These are phyloP conservation scores for Ochetophila trinervis DNA, from an alignment of 306 rosid species.

Conservation along the genomic window DNA sequence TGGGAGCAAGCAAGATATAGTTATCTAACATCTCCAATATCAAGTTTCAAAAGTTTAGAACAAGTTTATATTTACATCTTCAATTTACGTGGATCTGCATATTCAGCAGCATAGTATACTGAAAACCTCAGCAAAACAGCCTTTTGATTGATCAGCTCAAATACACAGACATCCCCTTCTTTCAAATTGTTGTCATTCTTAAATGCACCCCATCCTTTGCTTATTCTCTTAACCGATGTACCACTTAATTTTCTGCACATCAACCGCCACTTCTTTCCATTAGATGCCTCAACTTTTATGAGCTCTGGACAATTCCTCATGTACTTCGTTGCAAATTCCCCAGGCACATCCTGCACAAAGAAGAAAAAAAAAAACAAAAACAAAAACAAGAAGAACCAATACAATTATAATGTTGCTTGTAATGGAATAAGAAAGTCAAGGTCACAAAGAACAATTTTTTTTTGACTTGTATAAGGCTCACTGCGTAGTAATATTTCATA, in stretches of 20 bases:
- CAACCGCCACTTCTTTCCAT: slow-evolving; percentile 19
- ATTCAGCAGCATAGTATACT: background rate
- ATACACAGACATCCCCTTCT: background rate
- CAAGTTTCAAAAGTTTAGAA: background rate
- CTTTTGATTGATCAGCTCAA: slow-evolving; percentile 4
- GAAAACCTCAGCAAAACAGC: background rate
- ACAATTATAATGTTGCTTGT: too few relatives aligned
- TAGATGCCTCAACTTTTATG: slow-evolving; percentile 17
- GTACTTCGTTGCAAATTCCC: slow-evolving; percentile 20
- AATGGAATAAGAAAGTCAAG: background rate
- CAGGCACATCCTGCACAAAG: slow-evolving; percentile 32
- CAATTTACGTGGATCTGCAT: too few relatives aligned
- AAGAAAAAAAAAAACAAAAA: too few relatives aligned
- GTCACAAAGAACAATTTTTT: background rate
- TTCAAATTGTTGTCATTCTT: slow-evolving; percentile 3
- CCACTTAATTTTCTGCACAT: background rate
- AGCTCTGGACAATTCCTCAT: background rate
- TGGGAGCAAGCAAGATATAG: too few relatives aligned
- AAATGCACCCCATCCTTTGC: slow-evolving; percentile 20
- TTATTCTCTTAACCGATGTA: background rate
- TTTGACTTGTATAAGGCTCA: slow-evolving; percentile 15
- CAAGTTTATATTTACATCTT: too few relatives aligned
- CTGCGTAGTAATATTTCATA: background rate
- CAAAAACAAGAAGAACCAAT: background rate
- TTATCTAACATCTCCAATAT: background rate